phyloP scores from a whole-genome alignment of 1,284 basidiomycete genomes.

The Malassezia arunalokei region DNA sequence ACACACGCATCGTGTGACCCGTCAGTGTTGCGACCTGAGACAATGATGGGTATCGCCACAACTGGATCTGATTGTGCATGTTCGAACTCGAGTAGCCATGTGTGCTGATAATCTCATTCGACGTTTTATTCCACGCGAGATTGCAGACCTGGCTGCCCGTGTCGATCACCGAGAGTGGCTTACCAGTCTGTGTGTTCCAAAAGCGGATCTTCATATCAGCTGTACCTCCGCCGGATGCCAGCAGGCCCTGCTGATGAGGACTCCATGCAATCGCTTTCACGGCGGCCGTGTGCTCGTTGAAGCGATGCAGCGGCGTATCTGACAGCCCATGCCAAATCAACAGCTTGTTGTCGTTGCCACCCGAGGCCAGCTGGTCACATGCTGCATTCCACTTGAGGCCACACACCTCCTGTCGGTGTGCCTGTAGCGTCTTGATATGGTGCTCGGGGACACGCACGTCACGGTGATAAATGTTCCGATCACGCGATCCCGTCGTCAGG shows the following conservation, averaged over 20 bases:
- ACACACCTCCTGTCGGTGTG: conserved; percentile 90
- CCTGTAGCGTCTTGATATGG: conserved; percentile 64
- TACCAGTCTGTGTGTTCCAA: conserved; percentile 85
- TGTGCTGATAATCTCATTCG: conserved; percentile 92
- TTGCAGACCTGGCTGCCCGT: conserved; percentile 64
- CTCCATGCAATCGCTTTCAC: conserved; percentile 98
- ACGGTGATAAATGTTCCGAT: conserved; percentile 77
- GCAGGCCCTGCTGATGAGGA: conserved; percentile 77
- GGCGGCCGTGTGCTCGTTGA: conserved; percentile 89
- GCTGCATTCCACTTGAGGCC: conserved; percentile 82
- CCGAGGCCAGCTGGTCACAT: conserved; percentile 70
- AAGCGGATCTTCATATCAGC: conserved; percentile 91
- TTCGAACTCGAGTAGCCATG: conserved; percentile 90
- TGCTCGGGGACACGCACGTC: conserved; percentile 66
- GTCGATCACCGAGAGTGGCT: conserved; percentile 53
- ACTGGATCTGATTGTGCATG: conserved; percentile 92
- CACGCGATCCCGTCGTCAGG: conserved; percentile 79
- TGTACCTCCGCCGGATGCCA: conserved; percentile 94
- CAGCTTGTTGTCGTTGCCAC: conserved; percentile 97
- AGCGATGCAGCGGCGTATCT: conserved; percentile 67
- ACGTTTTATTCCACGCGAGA: conserved; percentile 80
- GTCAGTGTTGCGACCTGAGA: conserved; percentile 69
- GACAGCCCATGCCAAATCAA: conserved; percentile 73
- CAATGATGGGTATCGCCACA: conserved; percentile 83
- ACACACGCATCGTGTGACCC: conserved; percentile 73